A percentile compares a stretch with the other conserved stretches of the same genome.
phyloP scores from a whole-genome alignment of 352 stramenopile species.

The Globisporangium radiosum region DNA sequence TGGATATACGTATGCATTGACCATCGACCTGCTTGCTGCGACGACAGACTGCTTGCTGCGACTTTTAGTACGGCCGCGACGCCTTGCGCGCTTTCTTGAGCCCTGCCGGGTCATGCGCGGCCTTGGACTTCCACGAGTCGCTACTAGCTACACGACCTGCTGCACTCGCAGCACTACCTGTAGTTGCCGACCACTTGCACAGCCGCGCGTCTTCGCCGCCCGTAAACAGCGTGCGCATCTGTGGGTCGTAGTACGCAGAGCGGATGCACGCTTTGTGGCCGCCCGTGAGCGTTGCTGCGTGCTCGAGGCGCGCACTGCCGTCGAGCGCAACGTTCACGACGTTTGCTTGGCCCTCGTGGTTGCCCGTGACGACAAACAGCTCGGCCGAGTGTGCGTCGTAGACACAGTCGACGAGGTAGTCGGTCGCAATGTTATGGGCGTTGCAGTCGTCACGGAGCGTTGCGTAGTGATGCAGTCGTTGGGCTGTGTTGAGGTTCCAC shows the following conservation, averaged over 20 bases:
- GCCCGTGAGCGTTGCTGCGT: constrained; percentile 36
- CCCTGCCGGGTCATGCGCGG: constrained; percentile 32
- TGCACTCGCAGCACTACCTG: neutral
- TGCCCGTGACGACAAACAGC: constrained; percentile 72
- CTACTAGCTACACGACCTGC: neutral
- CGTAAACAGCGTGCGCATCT: constrained; percentile 50
- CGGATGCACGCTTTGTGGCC: constrained; percentile 85
- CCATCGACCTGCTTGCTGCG: too few relatives aligned
- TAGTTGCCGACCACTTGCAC: constrained; percentile 58
- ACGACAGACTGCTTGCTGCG: too few relatives aligned
- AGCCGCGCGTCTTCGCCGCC: constrained; percentile 84
- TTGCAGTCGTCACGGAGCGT: constrained; percentile 73
- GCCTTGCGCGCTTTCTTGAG: constrained; percentile 72
- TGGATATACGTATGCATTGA: too few relatives aligned
- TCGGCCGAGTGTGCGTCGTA: constrained; percentile 67
- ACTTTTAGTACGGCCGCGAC: constrained; percentile 56
- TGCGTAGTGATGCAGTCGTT: constrained; percentile 78
- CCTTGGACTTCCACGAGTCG: constrained; percentile 17
- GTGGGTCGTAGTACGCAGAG: constrained; percentile 64
- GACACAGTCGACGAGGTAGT: constrained; percentile 86
- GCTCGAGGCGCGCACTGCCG: constrained; percentile 44
- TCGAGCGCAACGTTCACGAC: constrained; percentile 52
- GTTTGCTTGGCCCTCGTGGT: constrained; percentile 74
- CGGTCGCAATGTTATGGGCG: constrained; percentile 46
- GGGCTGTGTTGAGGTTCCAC: constrained; percentile 83